A percentile compares a stretch with the other conserved stretches of the same genome.
Evolutionary conservation across 495 filamentous ascomycete species (phyloP).

Genomic region (Aspergillus panamensis): DNA sequence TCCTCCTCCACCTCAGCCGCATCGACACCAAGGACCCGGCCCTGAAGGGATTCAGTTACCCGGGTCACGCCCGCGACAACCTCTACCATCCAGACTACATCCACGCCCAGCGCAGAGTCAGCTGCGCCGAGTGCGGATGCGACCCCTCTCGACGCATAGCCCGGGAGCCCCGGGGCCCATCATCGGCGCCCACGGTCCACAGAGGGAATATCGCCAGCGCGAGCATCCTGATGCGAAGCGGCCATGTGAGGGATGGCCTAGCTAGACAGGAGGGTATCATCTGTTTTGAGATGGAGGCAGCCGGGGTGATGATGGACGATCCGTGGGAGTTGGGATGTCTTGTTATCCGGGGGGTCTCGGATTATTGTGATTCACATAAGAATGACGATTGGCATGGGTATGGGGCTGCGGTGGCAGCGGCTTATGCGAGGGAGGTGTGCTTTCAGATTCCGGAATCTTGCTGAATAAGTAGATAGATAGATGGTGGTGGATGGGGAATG

Average conservation of each 20-base stretch:
- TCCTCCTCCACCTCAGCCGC: not conserved
- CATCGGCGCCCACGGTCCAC: conserved; percentile 14
- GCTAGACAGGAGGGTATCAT: conserved; percentile 24
- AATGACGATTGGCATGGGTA: conserved; percentile 30
- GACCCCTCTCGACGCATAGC: conserved; percentile 4
- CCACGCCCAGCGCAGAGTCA: conserved; percentile 15
- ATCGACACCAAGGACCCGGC: not conserved
- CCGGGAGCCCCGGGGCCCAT: conserved; percentile 6
- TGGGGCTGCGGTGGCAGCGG: conserved; percentile 27
- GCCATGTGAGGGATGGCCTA: too few species aligned
- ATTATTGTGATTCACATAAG: conserved; percentile 37
- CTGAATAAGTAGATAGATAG: too few species aligned
- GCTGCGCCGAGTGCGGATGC: conserved; percentile 22
- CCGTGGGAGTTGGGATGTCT: conserved; percentile 22
- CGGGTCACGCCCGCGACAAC: not conserved
- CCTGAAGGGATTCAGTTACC: not conserved
- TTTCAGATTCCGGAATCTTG: conserved; percentile 6
- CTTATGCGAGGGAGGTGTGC: conserved; percentile 24
- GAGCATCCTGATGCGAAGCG: conserved; percentile 18
- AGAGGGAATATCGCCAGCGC: conserved; percentile 16
- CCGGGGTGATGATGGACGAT: conserved; percentile 31
- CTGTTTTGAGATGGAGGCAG: conserved; percentile 48
- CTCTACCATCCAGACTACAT: conserved; percentile 29
- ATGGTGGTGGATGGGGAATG: too few species aligned
- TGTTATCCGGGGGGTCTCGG: conserved; percentile 30